These are phyloP conservation scores for Neohortaea acidophila DNA, from an alignment of 495 filamentous ascomycete genomes.

Conservation along the genomic window DNA sequence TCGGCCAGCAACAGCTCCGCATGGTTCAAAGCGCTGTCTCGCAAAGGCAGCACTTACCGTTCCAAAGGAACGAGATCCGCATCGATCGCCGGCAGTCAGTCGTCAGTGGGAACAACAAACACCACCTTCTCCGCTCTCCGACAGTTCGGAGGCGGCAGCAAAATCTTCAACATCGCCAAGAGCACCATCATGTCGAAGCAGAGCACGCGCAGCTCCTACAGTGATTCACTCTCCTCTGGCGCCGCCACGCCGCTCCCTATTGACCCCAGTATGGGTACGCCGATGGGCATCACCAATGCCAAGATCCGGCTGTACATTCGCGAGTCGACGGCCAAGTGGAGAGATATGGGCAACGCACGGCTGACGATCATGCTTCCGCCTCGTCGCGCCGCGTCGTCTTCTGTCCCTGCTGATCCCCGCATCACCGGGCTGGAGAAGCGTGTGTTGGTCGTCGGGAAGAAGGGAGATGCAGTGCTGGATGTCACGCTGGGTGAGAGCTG, in stretches of 20 bases:
- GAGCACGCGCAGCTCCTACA: constrained; percentile 47
- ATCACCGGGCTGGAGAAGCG: constrained; percentile 51
- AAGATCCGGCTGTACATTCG: constrained; percentile 73
- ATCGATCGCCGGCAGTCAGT: constrained; percentile 33
- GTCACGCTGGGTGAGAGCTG: constrained; percentile 67
- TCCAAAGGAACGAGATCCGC: constrained; percentile 33
- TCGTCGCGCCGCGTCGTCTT: constrained; percentile 23
- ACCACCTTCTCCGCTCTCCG: constrained; percentile 59
- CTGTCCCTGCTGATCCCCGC: constrained; percentile 19
- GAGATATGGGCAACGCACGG: constrained; percentile 71
- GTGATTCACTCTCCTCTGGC: constrained; percentile 30
- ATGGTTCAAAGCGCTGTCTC: constrained; percentile 33
- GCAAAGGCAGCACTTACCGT: constrained; percentile 42
- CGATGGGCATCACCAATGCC: constrained; percentile 53
- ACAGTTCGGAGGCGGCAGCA: constrained; percentile 49
- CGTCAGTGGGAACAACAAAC: constrained; percentile 44
- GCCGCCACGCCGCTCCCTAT: constrained; percentile 43
- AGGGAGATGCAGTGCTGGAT: constrained; percentile 57
- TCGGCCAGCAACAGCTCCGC: constrained; percentile 21
- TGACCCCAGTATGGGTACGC: constrained; percentile 33
- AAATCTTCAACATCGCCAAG: constrained; percentile 63
- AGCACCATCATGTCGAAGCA: constrained; percentile 42
- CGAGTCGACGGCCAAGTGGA: constrained; percentile 65
- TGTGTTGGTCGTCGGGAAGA: constrained; percentile 57
- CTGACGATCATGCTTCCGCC: constrained; percentile 62